Conservation (phyloP, 345 rosid species). For the Gossypium thurberi region DNA sequence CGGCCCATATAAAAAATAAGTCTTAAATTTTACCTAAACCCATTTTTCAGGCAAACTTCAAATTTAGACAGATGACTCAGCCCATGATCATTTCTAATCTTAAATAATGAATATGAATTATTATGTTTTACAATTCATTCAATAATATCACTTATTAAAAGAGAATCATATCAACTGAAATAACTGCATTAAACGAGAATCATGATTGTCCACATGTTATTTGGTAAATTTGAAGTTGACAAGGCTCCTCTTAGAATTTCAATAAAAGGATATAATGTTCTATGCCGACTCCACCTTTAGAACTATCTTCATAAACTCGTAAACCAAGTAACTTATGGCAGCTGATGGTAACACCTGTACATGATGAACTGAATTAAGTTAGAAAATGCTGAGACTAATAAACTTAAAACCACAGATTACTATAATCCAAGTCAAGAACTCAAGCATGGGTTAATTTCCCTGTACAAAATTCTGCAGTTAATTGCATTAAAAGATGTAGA, state of each 20-base stretch:
- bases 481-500: neutral
- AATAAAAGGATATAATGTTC: neutral
- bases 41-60: too few species aligned
- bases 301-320: conserved; percentile 84
- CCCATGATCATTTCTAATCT: too few species aligned
- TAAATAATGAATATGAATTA: too few species aligned
- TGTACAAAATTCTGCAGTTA: too few species aligned
- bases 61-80: fast-evolving
- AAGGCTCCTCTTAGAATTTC: neutral
- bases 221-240: neutral
- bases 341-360: conserved; percentile 88
- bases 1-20: too few species aligned
- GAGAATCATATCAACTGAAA: too few species aligned
- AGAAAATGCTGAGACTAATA: neutral
- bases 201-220: neutral
- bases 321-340: conserved; percentile 75
- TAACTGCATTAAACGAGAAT: neutral
- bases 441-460: neutral
- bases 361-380: conserved; percentile 3
- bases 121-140: too few species aligned
- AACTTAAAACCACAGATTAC: neutral
- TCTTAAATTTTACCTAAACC: too few species aligned
- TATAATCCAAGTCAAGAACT: neutral
- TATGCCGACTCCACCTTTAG: conserved; percentile 64
- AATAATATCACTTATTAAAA: too few species aligned